A percentile compares a stretch with the other conserved stretches of the same genome.
Conservation (phyloP, 441 rosid genomes). For the Dalechampia spathulata region DNA sequence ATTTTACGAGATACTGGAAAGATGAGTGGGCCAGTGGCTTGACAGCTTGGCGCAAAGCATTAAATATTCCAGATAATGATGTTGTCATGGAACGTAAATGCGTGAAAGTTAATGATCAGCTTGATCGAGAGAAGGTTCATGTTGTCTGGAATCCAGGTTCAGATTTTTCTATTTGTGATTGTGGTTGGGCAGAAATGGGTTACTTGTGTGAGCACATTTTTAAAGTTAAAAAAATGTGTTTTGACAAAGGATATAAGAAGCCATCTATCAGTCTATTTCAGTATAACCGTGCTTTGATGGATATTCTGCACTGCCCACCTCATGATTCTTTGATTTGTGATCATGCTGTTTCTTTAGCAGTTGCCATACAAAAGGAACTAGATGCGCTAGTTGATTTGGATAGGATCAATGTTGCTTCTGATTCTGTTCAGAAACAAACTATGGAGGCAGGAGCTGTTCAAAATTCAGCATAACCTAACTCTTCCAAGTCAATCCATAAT, state of each 20-base stretch:
- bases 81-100: conserved; percentile 42
- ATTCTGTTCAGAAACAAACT: conserved; percentile 14
- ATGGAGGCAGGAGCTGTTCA: neutral
- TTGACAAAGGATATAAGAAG: conserved; percentile 27
- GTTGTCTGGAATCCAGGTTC: conserved; percentile 78
- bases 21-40: conserved; percentile 87
- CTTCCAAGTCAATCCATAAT: neutral
- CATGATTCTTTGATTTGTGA: conserved; percentile 72
- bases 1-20: conserved; percentile 70
- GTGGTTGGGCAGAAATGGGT: conserved; percentile 77
- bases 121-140: conserved; percentile 38
- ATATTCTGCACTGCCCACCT: conserved; percentile 52
- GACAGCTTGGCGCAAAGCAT: conserved; percentile 72
- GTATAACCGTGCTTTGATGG: conserved; percentile 54
- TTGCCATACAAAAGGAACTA: conserved; percentile 52
- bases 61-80: conserved; percentile 58
- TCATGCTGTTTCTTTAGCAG: conserved; percentile 64
- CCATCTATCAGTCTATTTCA: conserved; percentile 51
- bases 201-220: conserved; percentile 68
- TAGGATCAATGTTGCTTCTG: conserved; percentile 13
- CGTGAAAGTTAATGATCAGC: conserved; percentile 55
- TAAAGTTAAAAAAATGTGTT: conserved; percentile 41
- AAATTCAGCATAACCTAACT: neutral
- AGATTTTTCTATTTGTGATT: conserved; percentile 62
- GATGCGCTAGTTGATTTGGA: conserved; percentile 23